These are phyloP conservation scores for Candida bentonensis DNA, from an alignment of 805 yeast species.

Conservation along the genomic window DNA sequence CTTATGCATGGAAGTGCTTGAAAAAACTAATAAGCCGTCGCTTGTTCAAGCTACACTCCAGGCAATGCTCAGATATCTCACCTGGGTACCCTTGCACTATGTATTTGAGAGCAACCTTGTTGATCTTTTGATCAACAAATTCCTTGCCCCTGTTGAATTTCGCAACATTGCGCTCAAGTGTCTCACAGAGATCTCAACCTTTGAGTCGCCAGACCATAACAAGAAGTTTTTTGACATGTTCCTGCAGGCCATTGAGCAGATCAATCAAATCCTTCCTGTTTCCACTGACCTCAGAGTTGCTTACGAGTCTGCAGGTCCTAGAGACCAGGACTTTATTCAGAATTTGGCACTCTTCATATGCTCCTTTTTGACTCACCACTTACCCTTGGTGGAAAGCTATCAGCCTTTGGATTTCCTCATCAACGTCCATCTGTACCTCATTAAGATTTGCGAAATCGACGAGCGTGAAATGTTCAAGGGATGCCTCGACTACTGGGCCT, in stretches of 20 bases:
- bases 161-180: constrained; percentile 82
- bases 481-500: constrained; percentile 88
- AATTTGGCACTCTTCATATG: constrained; percentile 89
- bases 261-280: constrained; percentile 55
- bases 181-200: constrained; percentile 75
- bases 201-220: constrained; percentile 39
- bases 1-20: constrained; percentile 85
- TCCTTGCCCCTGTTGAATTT: constrained; percentile 62
- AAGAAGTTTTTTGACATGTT: constrained; percentile 55
- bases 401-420: constrained; percentile 46
- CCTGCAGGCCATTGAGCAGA: constrained; percentile 55
- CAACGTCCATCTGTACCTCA: constrained; percentile 65
- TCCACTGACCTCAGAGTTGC: constrained; percentile 55
- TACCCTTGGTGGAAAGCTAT: constrained; percentile 33
- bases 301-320: constrained; percentile 60
- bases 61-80: constrained; percentile 70
- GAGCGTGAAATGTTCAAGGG: constrained; percentile 95
- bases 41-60: constrained; percentile 73
- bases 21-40: constrained; percentile 74
- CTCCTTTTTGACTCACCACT: constrained; percentile 72
- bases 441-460: constrained; percentile 76
- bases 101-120: constrained; percentile 80
- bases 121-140: constrained; percentile 57
- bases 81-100: constrained; percentile 88
- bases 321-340: constrained; percentile 87